phyloP scores from a whole-genome alignment of 768 basidiomycete genomes.

The Rhodotorula sphaerocarpa region DNA sequence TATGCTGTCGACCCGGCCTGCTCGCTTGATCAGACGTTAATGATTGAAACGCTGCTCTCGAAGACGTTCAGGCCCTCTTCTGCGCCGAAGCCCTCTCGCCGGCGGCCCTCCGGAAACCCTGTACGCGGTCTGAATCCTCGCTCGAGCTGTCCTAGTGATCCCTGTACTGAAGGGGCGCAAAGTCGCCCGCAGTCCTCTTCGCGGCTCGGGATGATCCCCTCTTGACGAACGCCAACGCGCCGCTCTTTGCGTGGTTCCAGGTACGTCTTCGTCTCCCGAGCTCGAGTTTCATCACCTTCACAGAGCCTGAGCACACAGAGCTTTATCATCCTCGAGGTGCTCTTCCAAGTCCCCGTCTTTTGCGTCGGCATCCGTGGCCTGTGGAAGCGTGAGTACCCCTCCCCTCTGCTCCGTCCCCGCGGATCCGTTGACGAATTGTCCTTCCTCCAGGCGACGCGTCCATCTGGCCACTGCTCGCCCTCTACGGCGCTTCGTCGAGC shows the following conservation, averaged over 20 bases:
- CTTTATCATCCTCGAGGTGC: slow-evolving; percentile 42
- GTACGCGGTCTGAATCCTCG: slow-evolving; percentile 12
- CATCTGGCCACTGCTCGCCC: slow-evolving; percentile 58
- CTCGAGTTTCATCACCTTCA: neutral
- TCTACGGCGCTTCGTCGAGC: slow-evolving; percentile 68
- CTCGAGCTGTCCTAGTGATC: no score
- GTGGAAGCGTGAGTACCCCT: slow-evolving; percentile 50
- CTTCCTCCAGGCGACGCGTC: slow-evolving; percentile 48
- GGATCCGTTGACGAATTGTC: neutral
- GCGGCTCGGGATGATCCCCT: slow-evolving; percentile 27
- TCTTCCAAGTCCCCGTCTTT: slow-evolving; percentile 64
- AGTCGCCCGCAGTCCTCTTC: slow-evolving; percentile 3
- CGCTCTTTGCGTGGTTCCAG: slow-evolving; percentile 33
- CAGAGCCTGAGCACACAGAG: neutral
- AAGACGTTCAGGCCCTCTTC: slow-evolving; percentile 56
- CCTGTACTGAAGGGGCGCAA: neutral
- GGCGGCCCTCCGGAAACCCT: slow-evolving; percentile 42
- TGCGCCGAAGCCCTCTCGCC: slow-evolving; percentile 49
- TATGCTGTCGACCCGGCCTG: no score
- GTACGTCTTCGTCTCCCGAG: neutral
- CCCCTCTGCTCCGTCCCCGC: neutral
- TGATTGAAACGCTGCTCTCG: no score
- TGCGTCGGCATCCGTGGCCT: slow-evolving; percentile 58
- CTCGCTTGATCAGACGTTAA: no score
- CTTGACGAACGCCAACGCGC: slow-evolving; percentile 26